phyloP scores from a whole-genome alignment of 768 basidiomycete genomes.

The Rossbeevera mucosa region DNA sequence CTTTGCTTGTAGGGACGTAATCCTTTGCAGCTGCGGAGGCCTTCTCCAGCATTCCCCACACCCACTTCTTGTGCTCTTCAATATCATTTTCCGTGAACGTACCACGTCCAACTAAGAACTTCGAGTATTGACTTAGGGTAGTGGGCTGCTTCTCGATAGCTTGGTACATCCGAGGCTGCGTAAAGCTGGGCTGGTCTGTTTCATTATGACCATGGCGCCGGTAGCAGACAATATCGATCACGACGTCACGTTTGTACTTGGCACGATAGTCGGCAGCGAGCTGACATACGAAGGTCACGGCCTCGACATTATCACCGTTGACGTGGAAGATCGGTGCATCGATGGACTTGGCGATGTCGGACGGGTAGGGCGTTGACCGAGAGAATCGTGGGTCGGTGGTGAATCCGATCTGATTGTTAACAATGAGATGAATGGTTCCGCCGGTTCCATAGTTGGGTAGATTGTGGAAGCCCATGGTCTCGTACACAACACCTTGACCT shows the following conservation, averaged over 20 bases:
- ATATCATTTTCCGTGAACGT: slow-evolving; percentile 96
- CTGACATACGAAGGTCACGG: slow-evolving; percentile 97
- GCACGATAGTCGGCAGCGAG: slow-evolving; percentile 97
- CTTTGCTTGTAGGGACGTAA: slow-evolving; percentile 90
- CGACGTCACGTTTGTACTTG: slow-evolving; percentile 98
- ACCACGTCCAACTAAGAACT: slow-evolving; percentile 82
- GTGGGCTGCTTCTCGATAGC: slow-evolving; percentile 94
- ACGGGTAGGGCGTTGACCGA: slow-evolving; percentile 96
- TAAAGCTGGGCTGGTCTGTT: slow-evolving; percentile 98
- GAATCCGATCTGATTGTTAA: slow-evolving; percentile 99
- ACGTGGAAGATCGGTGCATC: slow-evolving; percentile 99
- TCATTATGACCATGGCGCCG: slow-evolving; percentile 99
- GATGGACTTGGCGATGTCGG: slow-evolving; percentile 97
- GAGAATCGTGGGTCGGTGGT: slow-evolving; percentile 98
- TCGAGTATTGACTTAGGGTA: slow-evolving; percentile 85
- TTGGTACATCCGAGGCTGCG: slow-evolving; percentile 98
- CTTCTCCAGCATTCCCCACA: slow-evolving; percentile 98
- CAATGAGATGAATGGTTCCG: slow-evolving; percentile 96
- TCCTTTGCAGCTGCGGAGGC: slow-evolving; percentile 92
- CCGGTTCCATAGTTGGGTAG: slow-evolving; percentile 95
- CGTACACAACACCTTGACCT: slow-evolving; percentile 97
- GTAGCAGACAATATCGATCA: slow-evolving; percentile 98
- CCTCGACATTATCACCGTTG: slow-evolving; percentile 97
- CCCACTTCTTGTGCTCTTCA: slow-evolving; percentile 98
- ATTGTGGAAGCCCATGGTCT: slow-evolving; percentile 98